phyloP scores from a whole-genome alignment of 2,329 filamentous ascomycete species.

The Aspergillus latus region DNA sequence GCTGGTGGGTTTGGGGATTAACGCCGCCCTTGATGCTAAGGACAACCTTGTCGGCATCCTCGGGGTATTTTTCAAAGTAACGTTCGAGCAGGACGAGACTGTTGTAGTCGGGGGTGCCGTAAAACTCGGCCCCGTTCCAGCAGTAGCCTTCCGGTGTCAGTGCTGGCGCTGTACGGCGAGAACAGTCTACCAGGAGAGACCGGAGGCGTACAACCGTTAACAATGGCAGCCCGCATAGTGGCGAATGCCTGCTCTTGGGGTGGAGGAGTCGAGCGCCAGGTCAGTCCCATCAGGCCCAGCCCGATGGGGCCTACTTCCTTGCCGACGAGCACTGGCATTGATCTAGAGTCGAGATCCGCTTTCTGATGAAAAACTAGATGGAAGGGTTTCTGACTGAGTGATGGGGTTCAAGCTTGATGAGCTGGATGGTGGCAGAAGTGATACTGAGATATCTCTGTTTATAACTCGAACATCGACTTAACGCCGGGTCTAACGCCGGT shows the following conservation, averaged over 20 bases:
- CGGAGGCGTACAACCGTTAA: constrained; percentile 4
- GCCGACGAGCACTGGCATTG: too few relatives aligned
- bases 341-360: too few relatives aligned
- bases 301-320: constrained; percentile 9
- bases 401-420: too few relatives aligned
- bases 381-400: too few relatives aligned
- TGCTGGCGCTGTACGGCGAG: background rate
- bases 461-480: too few relatives aligned
- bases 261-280: background rate
- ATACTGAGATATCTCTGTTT: too few relatives aligned
- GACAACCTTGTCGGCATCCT: constrained; percentile 29
- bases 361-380: too few relatives aligned
- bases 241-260: constrained; percentile 5
- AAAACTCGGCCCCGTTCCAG: constrained; percentile 36
- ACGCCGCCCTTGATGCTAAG: constrained; percentile 29
- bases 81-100: constrained; percentile 29
- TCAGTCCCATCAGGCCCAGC: constrained; percentile 6
- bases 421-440: too few relatives aligned
- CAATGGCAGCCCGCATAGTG: constrained; percentile 1
- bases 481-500: too few relatives aligned
- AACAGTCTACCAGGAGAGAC: too few relatives aligned
- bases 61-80: constrained; percentile 29
- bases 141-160: background rate
- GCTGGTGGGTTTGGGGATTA: constrained; percentile 32
- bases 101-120: constrained; percentile 33